These are phyloP conservation scores for Arthrobotrys entomopaga DNA, from an alignment of 2,329 filamentous ascomycete genomes.

Conservation along the genomic window DNA sequence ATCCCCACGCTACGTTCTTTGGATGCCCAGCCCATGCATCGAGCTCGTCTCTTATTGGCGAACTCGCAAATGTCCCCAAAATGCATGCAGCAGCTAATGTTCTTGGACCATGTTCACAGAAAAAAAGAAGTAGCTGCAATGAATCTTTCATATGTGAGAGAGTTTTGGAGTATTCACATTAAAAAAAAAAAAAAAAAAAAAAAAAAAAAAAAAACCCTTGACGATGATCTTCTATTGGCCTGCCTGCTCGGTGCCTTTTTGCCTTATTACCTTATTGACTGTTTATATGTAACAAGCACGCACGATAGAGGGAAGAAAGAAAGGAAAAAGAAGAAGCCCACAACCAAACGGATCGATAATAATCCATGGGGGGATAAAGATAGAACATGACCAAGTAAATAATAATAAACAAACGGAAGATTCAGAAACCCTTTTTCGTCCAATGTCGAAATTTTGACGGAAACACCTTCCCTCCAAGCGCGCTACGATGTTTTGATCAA, in stretches of 20 bases:
- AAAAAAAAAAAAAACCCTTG: constrained; percentile 1
- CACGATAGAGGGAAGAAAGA: no score
- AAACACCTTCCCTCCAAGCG: constrained; percentile 46
- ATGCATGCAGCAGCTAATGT: constrained; percentile 49
- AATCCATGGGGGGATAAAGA: no score
- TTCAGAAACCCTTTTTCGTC: constrained; percentile 6
- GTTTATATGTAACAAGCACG: no score
- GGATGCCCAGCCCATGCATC: constrained; percentile 50
- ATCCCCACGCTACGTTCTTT: constrained; percentile 49
- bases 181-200: constrained; percentile 21
- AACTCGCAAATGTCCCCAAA: constrained; percentile 47
- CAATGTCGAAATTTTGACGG: constrained; percentile 43
- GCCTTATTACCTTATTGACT: no score
- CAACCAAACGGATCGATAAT: constrained; percentile 13
- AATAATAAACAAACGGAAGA: constrained; percentile 18
- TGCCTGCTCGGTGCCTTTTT: background rate
- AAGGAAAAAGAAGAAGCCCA: constrained; percentile 6
- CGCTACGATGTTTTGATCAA: constrained; percentile 39
- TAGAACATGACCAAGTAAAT: constrained; percentile 11
- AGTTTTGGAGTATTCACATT: constrained; percentile 18
- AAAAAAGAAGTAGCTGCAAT: constrained; percentile 24
- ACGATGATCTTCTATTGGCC: constrained; percentile 25
- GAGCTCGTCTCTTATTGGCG: constrained; percentile 49
- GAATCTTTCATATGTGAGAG: background rate
- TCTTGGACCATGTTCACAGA: constrained; percentile 1